These are phyloP conservation scores for Erigeron philadelphicus DNA, from an alignment of 140 eudicot genomes.

Conservation along the genomic window DNA sequence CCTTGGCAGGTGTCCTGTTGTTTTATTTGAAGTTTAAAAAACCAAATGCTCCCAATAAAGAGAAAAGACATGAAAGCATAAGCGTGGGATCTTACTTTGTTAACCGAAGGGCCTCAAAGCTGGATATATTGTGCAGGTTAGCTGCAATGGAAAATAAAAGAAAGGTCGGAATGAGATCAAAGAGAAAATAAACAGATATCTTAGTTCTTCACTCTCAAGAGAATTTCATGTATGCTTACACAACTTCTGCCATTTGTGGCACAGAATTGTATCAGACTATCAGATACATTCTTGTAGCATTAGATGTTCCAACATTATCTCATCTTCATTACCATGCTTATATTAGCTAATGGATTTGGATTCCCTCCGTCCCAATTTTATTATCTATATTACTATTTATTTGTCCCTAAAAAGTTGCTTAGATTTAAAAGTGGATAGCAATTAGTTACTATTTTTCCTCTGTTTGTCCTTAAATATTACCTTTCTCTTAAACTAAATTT, in stretches of 20 bases:
- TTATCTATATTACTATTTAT: too few relatives aligned
- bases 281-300: background rate
- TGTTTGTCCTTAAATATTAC: too few relatives aligned
- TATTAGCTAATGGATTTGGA: background rate
- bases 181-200: background rate
- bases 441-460: too few relatives aligned
- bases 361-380: too few relatives aligned
- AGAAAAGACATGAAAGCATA: background rate
- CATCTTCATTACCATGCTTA: background rate
- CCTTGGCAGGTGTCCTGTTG: constrained; percentile 58
- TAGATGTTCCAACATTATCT: background rate
- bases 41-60: background rate
- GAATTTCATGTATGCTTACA: background rate
- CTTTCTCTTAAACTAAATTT: too few relatives aligned
- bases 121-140: constrained; percentile 48
- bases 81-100: constrained; percentile 45
- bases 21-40: background rate
- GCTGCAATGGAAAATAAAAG: constrained; percentile 35
- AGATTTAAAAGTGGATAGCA: too few relatives aligned
- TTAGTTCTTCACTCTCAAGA: background rate
- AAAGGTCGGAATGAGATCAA: background rate
- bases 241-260: background rate
- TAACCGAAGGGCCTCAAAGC: constrained; percentile 65
- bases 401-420: too few relatives aligned
- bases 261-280: background rate